phyloP scores from a whole-genome alignment of 176 grass and related monocot species.

The Oryza longistaminata region DNA sequence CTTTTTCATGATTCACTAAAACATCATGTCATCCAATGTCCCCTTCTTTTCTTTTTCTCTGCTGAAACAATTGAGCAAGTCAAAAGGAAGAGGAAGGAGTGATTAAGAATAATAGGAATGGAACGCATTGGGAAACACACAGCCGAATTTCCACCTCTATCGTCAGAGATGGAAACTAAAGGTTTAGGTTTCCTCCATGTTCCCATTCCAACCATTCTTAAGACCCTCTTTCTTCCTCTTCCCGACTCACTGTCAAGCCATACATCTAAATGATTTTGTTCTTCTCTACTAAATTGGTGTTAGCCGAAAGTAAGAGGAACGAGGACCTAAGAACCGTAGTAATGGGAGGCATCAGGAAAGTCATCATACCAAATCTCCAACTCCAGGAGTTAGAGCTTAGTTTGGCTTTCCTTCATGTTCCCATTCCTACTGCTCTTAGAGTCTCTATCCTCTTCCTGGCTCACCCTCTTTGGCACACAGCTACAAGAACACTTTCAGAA shows the following conservation, averaged over 20 bases:
- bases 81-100: slow-evolving; percentile 38
- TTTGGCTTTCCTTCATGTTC: slow-evolving; percentile 15
- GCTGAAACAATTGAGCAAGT: slow-evolving; percentile 13
- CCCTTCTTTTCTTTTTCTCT: not conserved
- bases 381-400: not conserved
- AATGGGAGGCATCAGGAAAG: slow-evolving; percentile 26
- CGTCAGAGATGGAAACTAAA: not conserved
- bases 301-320: slow-evolving; percentile 21
- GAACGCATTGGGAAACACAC: slow-evolving; percentile 37
- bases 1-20: not conserved
- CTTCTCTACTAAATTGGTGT: not conserved
- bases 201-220: not conserved
- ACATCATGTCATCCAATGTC: not conserved
- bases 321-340: slow-evolving; percentile 8
- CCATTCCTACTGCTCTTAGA: slow-evolving; percentile 20
- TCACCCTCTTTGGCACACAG: not conserved
- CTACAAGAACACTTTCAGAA: not conserved
- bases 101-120: slow-evolving; percentile 46
- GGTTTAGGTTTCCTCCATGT: slow-evolving; percentile 10
- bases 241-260: not conserved
- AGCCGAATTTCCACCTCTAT: slow-evolving; percentile 21
- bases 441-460: slow-evolving; percentile 8
- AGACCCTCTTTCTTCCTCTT: slow-evolving; percentile 21
- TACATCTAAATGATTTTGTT: not conserved
- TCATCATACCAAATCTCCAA: not conserved